Conservation (phyloP, 176 grass and related monocot genomes). For the Lolium rigidum region DNA sequence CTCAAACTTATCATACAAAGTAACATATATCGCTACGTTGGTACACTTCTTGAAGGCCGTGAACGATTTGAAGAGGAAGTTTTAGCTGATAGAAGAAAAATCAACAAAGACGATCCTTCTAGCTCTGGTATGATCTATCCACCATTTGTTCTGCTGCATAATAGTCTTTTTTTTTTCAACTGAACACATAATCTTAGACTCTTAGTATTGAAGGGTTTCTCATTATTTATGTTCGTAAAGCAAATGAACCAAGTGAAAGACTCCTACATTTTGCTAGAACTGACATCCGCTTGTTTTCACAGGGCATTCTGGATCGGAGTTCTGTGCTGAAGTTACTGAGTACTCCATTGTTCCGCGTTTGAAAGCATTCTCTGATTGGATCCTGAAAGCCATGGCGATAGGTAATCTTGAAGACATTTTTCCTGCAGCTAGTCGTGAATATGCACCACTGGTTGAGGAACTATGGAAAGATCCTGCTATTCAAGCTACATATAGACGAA, state of each 20-base stretch:
- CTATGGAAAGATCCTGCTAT: slow-evolving; percentile 95
- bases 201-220: neutral
- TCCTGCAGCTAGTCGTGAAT: slow-evolving; percentile 78
- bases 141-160: slow-evolving; percentile 6
- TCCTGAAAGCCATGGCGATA: slow-evolving; percentile 90
- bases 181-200: neutral
- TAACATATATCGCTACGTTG: slow-evolving; percentile 89
- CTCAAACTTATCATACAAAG: slow-evolving; percentile 91
- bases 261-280: neutral
- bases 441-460: slow-evolving; percentile 95
- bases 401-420: slow-evolving; percentile 95
- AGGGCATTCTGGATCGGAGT: slow-evolving; percentile 45
- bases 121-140: slow-evolving; percentile 50
- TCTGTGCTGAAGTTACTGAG: slow-evolving; percentile 47
- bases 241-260: neutral
- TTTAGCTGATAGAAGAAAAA: slow-evolving; percentile 59
- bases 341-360: slow-evolving; percentile 71
- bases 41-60: slow-evolving; percentile 84
- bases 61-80: slow-evolving; percentile 88
- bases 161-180: neutral
- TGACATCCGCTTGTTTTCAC: slow-evolving; percentile 30
- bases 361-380: slow-evolving; percentile 91
- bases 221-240: slow-evolving; percentile 24
- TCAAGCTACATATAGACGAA: slow-evolving; percentile 84
- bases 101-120: slow-evolving; percentile 49